Evolutionary conservation across 164 flowering plant species (phyloP), one percentile per base, ranked within the genome.

Genomic region (Platanus orientalis): DNA sequence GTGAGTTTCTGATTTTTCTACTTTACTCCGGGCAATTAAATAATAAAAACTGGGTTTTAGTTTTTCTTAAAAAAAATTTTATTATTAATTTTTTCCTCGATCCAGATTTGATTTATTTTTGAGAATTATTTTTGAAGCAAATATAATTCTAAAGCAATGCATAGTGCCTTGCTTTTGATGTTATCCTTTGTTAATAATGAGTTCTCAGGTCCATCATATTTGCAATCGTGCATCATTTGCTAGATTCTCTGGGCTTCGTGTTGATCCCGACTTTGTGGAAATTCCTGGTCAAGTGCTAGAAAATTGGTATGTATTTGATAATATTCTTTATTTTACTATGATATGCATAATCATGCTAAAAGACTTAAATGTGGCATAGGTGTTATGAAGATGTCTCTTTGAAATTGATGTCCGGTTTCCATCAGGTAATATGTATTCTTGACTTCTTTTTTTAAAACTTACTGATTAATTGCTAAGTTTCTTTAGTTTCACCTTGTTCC

Each of bases 151-250:
- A n/a, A 6, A 21, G 27, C 16, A 36, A 36, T 26, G 39, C 17
- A 24, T 19, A 30, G n/a, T 51, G 30, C 34, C 30, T 53, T 54
- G 14, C 4, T 52, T 21, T 30, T 50, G 6, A 45, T 56, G 32
- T 55, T 26, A 50, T 29, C n/a, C 48, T 51, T 58, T 17, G 26
- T 65, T 19, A 63, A 62, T 57, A 28, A 32, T 67, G 68, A 26
- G 30, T 56, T 54, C 61, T 47, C 75, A 91, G 99, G 86, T 91
- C 28, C 97, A 94, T 70, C 90, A 83, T 69, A 71, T 89, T 16
- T 94, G 96, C 88, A 94, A 86, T 68, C 85, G 90, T 67, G 86
- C 96, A 61, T 80, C 96, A 67, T 87, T 86, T 89, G 81, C 90
- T 50, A 78, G 88, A 81, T 89, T 91, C 69, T 89, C 96, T 65